These are phyloP conservation scores for Chlamydomonas sphaeroides DNA, from an alignment of 139 green algal species.

Conservation along the genomic window DNA sequence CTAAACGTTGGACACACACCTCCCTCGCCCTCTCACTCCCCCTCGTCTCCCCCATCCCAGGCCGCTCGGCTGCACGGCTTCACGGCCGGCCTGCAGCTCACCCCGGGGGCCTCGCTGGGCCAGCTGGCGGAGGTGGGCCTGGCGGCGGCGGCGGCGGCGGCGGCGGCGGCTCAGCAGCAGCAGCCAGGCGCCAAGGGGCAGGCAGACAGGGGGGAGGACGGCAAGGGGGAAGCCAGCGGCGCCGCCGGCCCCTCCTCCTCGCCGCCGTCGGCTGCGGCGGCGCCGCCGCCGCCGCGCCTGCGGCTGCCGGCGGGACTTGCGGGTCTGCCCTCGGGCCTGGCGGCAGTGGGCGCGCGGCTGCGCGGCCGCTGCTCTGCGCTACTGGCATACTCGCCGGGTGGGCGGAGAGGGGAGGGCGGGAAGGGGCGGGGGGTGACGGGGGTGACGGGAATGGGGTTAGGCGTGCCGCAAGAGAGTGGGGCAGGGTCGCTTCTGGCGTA, in stretches of 20 bases:
- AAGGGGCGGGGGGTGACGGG: background rate
- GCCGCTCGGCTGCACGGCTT: background rate
- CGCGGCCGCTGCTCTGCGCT: constrained; percentile 24
- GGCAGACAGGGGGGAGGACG: too few species aligned
- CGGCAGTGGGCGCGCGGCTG: background rate
- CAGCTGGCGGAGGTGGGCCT: background rate
- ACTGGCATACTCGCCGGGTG: constrained; percentile 33
- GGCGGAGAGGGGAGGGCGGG: background rate
- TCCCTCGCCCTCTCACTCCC: too few species aligned
- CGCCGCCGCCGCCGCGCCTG: background rate
- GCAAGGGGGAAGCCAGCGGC: too few species aligned
- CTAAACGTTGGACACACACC: too few species aligned
- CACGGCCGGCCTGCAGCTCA: constrained; percentile 33
- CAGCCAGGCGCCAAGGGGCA: too few species aligned
- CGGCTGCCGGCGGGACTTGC: background rate
- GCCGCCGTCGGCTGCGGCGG: background rate
- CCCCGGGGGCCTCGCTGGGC: constrained; percentile 9
- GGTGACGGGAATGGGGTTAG: background rate
- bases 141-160: too few species aligned
- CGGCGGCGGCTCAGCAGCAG: background rate
- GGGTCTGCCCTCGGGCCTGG: too few species aligned
- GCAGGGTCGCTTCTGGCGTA: too few species aligned
- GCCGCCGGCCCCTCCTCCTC: background rate
- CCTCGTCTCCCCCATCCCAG: background rate
- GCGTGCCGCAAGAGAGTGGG: too few species aligned